Conservation (phyloP, 495 filamentous ascomycete species). For the Trichoderma gamsii region DNA sequence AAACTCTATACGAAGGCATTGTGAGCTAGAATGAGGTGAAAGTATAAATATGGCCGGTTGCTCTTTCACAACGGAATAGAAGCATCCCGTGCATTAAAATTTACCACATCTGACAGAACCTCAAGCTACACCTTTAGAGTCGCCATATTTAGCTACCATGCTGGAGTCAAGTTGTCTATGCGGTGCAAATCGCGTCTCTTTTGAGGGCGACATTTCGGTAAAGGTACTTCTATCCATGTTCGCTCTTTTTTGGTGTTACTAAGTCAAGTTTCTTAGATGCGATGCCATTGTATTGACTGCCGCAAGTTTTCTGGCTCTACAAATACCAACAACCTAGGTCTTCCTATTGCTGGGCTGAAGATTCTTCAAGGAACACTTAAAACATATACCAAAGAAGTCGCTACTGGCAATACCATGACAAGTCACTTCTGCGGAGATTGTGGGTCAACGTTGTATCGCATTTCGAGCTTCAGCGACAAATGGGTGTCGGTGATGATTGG, state of each 20-base stretch:
- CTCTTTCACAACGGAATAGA: not conserved
- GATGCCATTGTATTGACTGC: not conserved
- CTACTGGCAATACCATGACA: not conserved
- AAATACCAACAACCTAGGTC: not conserved
- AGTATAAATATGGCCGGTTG: not conserved
- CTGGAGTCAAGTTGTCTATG: not conserved
- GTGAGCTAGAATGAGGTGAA: not conserved
- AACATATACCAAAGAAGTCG: not conserved
- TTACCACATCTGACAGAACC: not conserved
- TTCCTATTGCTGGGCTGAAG: not conserved
- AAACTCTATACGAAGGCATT: not conserved
- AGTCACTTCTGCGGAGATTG: not conserved
- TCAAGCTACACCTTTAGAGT: not conserved
- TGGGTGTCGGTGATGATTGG: not conserved
- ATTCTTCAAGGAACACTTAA: not conserved
- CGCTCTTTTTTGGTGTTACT: not conserved
- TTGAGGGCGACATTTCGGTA: not conserved
- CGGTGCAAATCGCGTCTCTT: not conserved
- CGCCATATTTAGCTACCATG: not conserved
- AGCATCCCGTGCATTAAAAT: not conserved
- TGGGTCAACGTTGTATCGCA: not conserved
- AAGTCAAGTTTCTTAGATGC: not conserved
- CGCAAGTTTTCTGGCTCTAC: slow-evolving; percentile 1
- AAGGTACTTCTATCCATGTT: not conserved
- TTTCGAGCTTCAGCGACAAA: not conserved